A percentile compares a stretch with the other conserved stretches of the same genome.
Evolutionary conservation across 192 early-diverging fungal genomes (phyloP).

Genomic region (Backusella westeae): DNA sequence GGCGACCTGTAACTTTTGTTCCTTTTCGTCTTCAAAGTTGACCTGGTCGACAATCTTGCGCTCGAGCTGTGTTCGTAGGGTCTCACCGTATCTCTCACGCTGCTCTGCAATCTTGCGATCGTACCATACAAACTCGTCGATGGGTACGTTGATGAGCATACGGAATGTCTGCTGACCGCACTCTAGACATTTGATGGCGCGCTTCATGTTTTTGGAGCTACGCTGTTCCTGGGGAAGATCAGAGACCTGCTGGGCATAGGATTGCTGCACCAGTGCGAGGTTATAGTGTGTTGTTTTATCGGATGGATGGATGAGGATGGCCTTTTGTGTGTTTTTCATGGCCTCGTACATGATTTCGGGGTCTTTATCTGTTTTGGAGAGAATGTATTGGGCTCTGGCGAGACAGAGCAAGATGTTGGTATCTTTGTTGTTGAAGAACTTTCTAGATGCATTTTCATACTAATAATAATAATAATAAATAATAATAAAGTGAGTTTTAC

Average conservation of each 20-base stretch:
- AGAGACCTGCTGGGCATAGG: conserved; percentile 74
- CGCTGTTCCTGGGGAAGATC: conserved; percentile 66
- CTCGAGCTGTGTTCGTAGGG: conserved; percentile 51
- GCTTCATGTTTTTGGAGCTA: conserved; percentile 53
- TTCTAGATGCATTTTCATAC: conserved; percentile 64
- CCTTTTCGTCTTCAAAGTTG: conserved; percentile 53
- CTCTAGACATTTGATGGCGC: conserved; percentile 59
- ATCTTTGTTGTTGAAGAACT: conserved; percentile 50
- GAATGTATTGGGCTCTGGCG: conserved; percentile 55
- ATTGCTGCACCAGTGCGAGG: conserved; percentile 82
- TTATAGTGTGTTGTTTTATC: conserved; percentile 63
- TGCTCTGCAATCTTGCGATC: conserved; percentile 63
- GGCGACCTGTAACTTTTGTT: conserved; percentile 47
- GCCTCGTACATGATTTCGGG: conserved; percentile 57
- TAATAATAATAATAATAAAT: conserved; percentile 16
- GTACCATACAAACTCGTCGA: conserved; percentile 50
- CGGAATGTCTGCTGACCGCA: conserved; percentile 37
- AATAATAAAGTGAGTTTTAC: background rate
- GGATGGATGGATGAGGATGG: conserved; percentile 45
- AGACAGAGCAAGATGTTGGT: conserved; percentile 51
- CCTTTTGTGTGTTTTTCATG: conserved; percentile 49
- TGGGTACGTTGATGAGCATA: conserved; percentile 41
- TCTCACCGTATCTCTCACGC: conserved; percentile 59
- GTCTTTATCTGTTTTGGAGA: conserved; percentile 64
- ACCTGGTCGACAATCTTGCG: conserved; percentile 60